Base-by-base conservation (phyloP, 495 filamentous ascomycete species). In the Penicillium goetzii region DNA sequence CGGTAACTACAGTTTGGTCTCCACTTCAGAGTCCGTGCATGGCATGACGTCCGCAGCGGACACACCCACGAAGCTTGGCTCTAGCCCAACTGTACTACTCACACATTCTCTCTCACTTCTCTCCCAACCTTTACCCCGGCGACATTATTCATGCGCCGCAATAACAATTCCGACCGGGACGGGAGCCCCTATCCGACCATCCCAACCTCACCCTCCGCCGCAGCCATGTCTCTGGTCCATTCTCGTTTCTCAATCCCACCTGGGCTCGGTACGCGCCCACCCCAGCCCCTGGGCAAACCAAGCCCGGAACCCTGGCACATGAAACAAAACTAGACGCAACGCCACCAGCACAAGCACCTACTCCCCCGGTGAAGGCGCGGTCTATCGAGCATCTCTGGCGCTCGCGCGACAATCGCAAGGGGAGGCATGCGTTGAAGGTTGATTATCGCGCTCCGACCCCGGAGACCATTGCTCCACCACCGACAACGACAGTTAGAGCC, bases 361-460 rank as follows among this genome's bases (percentile, higher is more conserved):
- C 58, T 63, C 25, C 62, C 66, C 15, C 62, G 0, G 15, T 51
- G 19, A 12, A 34, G 0, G 56, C 70, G 26, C 38, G 21, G 14
- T 45, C 62, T 32, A 41, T 81, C n/a, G 66, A 74, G 25, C 82
- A 72, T 73, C 68, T 81, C 56, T 87, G 84, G 84, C 83, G 84
- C 15, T 87, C 87, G 45, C 83, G 89, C n/a, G 88, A 91, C 71
- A 90, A 89, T 68, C 80, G 88, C 45, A 91, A 91, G 76, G 86
- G 89, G 25, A 80, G 89, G 19, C 89, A 91, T 72, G 77, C 85
- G 17, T 68, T 89, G 1, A 61, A 79, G 3, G 72, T 90, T 53
- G 74, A 79, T 8, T 69, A 75, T 12, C 56, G 71, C 9, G 53
- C 55, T 14, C 23, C 59, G 2, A 59, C 70, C 1, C 60, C 73